Evolutionary conservation across 2,329 filamentous ascomycete genomes (phyloP), one percentile per base, ranked within the genome.

Genomic region (Cladosporium sp.): DNA sequence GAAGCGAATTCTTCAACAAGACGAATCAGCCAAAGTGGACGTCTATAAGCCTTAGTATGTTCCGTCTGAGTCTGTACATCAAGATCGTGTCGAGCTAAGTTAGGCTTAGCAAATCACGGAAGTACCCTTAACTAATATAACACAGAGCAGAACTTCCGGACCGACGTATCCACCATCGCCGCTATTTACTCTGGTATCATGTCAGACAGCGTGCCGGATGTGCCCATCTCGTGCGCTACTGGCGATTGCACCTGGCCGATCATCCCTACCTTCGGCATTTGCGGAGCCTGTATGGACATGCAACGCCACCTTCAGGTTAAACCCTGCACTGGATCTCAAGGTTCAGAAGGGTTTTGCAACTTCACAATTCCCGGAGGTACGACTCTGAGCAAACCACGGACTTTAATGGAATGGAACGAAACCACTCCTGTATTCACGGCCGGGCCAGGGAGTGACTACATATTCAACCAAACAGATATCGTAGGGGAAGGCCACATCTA

Each of bases 231-330:
- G 4, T 52, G 50, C 29, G 41, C 43, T 3, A 52, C 50, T 11
- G 43, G 50, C 2, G 49, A 52, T 20, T 52, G 50, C 22, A 46
- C 38, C 16, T 52, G 50, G 50, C 50, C 50, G 13, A 18, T 49
- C 7, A 38, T 49, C 13, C 43, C 50, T 3, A 52, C 50, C 2
- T 11, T 38, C 12, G 50, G 43, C 2, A 39, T 52, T 6, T 52
- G 50, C 20, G 50, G 50, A 12, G 43, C 50, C 20, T 52, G 50
- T 12, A 38, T 49, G 11, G 38, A 43, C 12, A 41, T 47, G 43
- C 16, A 25, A 18, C 7, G 18, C 4, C 16, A 22, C 11, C 20
- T 39, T 5, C 5, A 39, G 20, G 30, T 33, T 4, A 12, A 25
- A 5, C n/a, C 18, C 38, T 40, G 38, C 20, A n/a, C 19, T 22